Evolutionary conservation across 2,329 filamentous ascomycete species (phyloP), one percentile per base, ranked within the genome.

Genomic region (Sarocladium strictum): DNA sequence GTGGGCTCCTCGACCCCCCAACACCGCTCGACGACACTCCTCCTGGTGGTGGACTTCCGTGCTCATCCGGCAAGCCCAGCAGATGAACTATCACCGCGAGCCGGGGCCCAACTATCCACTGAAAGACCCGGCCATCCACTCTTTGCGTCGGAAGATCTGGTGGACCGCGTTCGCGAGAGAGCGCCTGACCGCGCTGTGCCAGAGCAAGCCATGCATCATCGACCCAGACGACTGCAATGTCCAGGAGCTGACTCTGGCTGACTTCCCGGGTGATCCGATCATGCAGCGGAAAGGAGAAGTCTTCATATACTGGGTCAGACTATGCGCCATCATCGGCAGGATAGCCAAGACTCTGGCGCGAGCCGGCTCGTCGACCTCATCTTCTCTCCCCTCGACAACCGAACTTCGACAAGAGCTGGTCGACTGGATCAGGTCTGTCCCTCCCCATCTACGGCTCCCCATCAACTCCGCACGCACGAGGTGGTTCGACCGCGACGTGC

Each of bases 41-140:
- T 69, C 69, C 21, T 75, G 72, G 72, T 75, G 72, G 72, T 75
- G 73, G 73, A 75, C 71, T 0, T 70, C 69, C 2, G 67, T 74
- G 3, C 65, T 72, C 14, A 73, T 76, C 19, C 61, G 72, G 12
- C 70, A 73, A 55, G 72, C 70, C 2, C 73, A 76, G 54, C 72
- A 76, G 54, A 68, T 74, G 62, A 72, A 71, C 35, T 61, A 75
- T 6, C 73, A 75, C 43, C 68, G 71, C 2, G 72, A 75, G 49
- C 69, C 68, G 0, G 57, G 60, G 0, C 54, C 58, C 0, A 56
- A 58, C 2, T 57, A 65, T 54, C 51, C 61, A 54, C 54, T 64
- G 3, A 56, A 59, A 14, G 51, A 58, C 5, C 52, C 43, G 12
- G 41, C 57, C 9, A 64, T 69, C 37, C 56, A 72, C 1, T 47